phyloP scores from a whole-genome alignment of 2,329 filamentous ascomycete species.

The Colletotrichum graminicola region DNA sequence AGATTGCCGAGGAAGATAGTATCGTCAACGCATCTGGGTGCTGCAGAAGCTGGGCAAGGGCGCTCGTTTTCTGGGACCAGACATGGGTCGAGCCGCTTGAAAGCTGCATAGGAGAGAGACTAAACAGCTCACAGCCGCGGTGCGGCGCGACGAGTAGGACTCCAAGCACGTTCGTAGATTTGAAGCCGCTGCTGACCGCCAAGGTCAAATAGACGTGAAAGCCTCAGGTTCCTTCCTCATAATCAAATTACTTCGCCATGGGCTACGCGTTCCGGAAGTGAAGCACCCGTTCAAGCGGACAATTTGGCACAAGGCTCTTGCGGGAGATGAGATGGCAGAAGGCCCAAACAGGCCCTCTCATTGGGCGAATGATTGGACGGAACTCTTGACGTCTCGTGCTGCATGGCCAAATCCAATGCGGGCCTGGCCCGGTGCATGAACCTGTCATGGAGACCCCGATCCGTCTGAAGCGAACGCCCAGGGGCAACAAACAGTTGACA shows the following conservation, averaged over 20 bases:
- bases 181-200: background rate
- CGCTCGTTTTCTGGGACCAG: background rate
- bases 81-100: background rate
- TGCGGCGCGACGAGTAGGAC: background rate
- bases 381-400: conserved; percentile 26
- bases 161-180: background rate
- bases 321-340: conserved; percentile 31
- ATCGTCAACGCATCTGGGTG: background rate
- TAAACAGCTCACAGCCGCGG: background rate
- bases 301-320: conserved; percentile 6
- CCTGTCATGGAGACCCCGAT: conserved; percentile 8
- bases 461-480: conserved; percentile 1
- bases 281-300: conserved; percentile 10
- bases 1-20: background rate
- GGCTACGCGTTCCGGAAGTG: conserved; percentile 16
- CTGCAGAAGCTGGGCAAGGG: background rate
- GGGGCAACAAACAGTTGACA: conserved; percentile 10
- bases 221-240: conserved; percentile 11
- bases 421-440: conserved; percentile 18
- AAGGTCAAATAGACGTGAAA: background rate
- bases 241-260: conserved; percentile 10
- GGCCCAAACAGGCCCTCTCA: background rate
- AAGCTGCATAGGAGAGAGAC: background rate
- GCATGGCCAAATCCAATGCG: conserved; percentile 21
- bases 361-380: conserved; percentile 29